Evolutionary conservation across 345 rosid species (phyloP).

Genomic region (Moricandia moricandioides): DNA sequence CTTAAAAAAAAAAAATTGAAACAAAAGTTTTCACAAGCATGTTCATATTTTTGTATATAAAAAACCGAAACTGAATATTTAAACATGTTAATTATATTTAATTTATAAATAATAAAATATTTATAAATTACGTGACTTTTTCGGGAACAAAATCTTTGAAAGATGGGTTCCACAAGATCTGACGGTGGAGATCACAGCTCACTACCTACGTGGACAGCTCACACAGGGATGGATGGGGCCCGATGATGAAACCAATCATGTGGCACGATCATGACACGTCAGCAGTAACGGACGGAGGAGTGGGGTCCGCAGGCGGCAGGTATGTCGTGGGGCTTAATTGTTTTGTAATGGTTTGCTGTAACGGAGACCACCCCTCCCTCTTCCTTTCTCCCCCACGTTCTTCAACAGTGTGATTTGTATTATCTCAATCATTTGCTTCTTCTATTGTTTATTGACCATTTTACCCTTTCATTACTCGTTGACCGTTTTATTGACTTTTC

Average conservation of each 20-base stretch:
- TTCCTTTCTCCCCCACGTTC: conserved; percentile 46
- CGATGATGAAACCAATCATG: conserved; percentile 62
- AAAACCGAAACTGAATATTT: too few species aligned
- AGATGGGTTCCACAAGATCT: conserved; percentile 30
- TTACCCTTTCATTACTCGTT: too few species aligned
- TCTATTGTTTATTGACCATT: conserved; percentile 16
- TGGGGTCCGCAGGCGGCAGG: conserved; percentile 27
- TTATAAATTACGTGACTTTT: not conserved
- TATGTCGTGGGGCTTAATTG: conserved; percentile 24
- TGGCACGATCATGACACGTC: conserved; percentile 50
- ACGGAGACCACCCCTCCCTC: conserved; percentile 16
- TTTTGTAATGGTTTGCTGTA: conserved; percentile 26
- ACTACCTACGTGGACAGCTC: conserved; percentile 51
- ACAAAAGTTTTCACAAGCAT: too few species aligned
- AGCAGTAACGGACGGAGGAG: conserved; percentile 27
- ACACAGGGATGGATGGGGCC: conserved; percentile 42
- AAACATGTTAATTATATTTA: too few species aligned
- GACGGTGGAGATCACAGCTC: conserved; percentile 38
- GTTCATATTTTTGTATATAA: not conserved
- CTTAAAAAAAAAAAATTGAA: too few species aligned
- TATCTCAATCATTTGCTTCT: conserved; percentile 46
- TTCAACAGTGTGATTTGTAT: conserved; percentile 37
- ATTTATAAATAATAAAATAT: too few species aligned
- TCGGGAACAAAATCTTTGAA: not conserved
- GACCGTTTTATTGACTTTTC: too few species aligned